Percentiles rank a stretch among this genome's conserved stretches.
Conservation (phyloP, 2,329 filamentous ascomycete species). For the Acrocalymma vagum region DNA sequence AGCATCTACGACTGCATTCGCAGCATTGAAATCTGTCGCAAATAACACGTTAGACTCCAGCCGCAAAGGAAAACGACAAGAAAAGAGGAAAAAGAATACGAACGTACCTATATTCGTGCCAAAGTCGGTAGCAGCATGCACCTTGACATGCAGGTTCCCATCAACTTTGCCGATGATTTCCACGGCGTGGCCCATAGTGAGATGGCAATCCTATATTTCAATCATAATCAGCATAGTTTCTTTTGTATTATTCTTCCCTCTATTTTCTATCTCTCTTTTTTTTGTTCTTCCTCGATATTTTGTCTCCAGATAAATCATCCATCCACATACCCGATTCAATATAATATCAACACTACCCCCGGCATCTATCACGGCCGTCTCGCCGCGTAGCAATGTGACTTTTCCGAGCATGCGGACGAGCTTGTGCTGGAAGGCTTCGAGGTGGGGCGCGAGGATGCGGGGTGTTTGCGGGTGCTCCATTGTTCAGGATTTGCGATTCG, state of each 20-base stretch:
- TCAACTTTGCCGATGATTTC: conserved; percentile 85
- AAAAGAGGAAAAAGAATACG: conserved; percentile 6
- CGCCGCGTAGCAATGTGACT: conserved; percentile 82
- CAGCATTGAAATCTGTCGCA: conserved; percentile 81
- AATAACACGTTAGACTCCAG: too few relatives aligned
- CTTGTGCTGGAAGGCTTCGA: conserved; percentile 74
- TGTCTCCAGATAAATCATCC: neutral
- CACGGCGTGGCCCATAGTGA: conserved; percentile 73
- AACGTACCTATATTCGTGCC: conserved; percentile 70
- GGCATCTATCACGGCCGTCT: conserved; percentile 81
- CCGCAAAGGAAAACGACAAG: conserved; percentile 2
- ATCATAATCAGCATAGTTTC: conserved; percentile 2
- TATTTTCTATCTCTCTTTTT: neutral
- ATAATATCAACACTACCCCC: conserved; percentile 77
- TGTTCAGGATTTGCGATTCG: conserved; percentile 3
- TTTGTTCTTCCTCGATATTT: conserved; percentile 1
- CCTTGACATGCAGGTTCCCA: conserved; percentile 74
- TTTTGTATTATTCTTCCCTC: neutral
- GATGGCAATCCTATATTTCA: conserved; percentile 69
- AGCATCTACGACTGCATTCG: conserved; percentile 82
- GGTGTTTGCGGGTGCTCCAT: conserved; percentile 65
- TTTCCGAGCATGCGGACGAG: conserved; percentile 88
- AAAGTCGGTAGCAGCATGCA: conserved; percentile 74
- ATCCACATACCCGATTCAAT: conserved; percentile 77
- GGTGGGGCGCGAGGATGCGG: conserved; percentile 81